A percentile compares a stretch with the other conserved stretches of the same genome.
phyloP scores from a whole-genome alignment of 129 eudicot genomes.

The Kitagawia praeruptora region DNA sequence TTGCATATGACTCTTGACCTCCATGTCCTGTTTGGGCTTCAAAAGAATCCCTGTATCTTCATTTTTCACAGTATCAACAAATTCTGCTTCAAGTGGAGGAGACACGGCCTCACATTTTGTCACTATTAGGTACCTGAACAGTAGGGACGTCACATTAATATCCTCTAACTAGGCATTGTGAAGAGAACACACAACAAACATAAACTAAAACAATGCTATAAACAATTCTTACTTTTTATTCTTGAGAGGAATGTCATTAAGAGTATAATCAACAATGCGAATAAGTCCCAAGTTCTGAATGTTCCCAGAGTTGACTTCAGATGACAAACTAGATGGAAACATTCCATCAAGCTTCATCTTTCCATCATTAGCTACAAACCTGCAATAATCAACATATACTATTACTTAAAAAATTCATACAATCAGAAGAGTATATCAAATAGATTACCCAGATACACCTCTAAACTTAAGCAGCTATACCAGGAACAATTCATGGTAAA shows the following conservation, averaged over 20 bases:
- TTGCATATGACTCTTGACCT: conserved; percentile 15
- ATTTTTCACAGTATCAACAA: conserved; percentile 26
- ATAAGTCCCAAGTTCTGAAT: conserved; percentile 84
- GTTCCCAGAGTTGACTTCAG: conserved; percentile 61
- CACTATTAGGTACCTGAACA: conserved; percentile 65
- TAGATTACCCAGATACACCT: background rate
- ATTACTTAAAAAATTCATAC: background rate
- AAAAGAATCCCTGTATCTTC: conserved; percentile 28
- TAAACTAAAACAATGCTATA: background rate
- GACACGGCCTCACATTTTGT: conserved; percentile 74
- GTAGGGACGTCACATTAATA: background rate
- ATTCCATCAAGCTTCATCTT: conserved; percentile 69
- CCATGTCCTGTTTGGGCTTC: conserved; percentile 38
- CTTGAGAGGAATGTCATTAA: conserved; percentile 81
- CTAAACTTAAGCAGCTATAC: background rate
- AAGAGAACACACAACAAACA: background rate
- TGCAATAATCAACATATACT: conserved; percentile 12
- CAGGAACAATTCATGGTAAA: background rate
- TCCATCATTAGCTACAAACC: conserved; percentile 85
- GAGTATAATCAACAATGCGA: conserved; percentile 63
- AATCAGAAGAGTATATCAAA: background rate
- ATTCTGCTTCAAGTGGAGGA: conserved; percentile 69
- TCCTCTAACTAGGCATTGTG: background rate
- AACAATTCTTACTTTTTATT: conserved; percentile 50
- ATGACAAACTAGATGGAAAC: conserved; percentile 55